Evolutionary conservation across 495 filamentous ascomycete genomes (phyloP), one percentile per base, ranked within the genome.

Genomic region (Penicillium subrubescens): DNA sequence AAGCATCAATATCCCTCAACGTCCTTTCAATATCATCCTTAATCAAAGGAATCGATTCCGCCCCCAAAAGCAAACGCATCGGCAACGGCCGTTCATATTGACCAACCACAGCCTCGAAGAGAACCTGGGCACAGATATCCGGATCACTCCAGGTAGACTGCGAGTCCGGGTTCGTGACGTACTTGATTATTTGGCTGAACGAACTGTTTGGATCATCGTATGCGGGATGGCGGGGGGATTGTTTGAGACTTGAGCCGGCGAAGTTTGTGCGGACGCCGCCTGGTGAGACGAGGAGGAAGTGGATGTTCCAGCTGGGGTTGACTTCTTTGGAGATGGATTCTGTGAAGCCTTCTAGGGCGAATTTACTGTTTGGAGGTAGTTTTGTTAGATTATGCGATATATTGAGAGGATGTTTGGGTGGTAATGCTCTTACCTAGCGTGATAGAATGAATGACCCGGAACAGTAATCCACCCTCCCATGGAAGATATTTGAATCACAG

Each of bases 311-410:
- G n/a, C 77, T 76, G 0, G 79, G 75, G 35, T 76, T 69, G 43
- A 86, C 67, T 62, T 87, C 86, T 63, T 79, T 74, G 0, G 76
- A 75, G 29, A 87, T 69, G 8, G 79, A 75, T 64, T 87, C 83
- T 7, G 85, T 86, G 70, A 83, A 86, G 8, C 84, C 85, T 61
- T 85, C 84, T 17, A 87, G 68, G 8, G 81, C 83, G 62, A 84
- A 86, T 70, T 86, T 87, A 50, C 74, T 76, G 31, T 12, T 3
- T 7, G n/a, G n/a, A n/a, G n/a, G n/a, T 51, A 2, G 11, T 44
- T 10, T 11, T 15, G 7, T 44, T 62, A 52, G 41, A 4, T 1
- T 3, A 0, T 12, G 8, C 8, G 29, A 0, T 33, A 53, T 3
- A 55, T 14, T 25, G 4, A 10, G 4, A 10, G 8, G 8, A 10